Conservation (phyloP, 805 yeast species). For the Zygoascus biomembranicola region DNA sequence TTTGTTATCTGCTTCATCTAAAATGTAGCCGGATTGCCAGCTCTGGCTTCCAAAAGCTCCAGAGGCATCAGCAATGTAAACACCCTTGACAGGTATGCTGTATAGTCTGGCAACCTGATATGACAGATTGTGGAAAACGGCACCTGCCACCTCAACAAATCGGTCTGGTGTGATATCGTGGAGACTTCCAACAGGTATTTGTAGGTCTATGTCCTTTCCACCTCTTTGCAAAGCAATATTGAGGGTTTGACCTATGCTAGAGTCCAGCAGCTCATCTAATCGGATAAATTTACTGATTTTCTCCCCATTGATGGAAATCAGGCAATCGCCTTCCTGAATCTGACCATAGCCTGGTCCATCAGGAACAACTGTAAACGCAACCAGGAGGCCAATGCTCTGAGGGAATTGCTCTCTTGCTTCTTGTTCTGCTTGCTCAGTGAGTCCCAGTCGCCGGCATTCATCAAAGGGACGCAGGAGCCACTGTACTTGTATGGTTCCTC, state of each 20-base stretch:
- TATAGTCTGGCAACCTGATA: slow-evolving; percentile 84
- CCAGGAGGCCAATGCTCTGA: slow-evolving; percentile 66
- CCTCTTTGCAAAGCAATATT: slow-evolving; percentile 63
- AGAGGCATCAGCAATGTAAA: slow-evolving; percentile 66
- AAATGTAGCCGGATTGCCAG: slow-evolving; percentile 69
- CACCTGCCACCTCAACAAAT: slow-evolving; percentile 78
- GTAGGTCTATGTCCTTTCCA: slow-evolving; percentile 47
- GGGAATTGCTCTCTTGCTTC: slow-evolving; percentile 64
- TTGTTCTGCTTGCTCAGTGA: slow-evolving; percentile 65
- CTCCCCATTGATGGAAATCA: slow-evolving; percentile 62
- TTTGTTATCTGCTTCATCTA: slow-evolving; percentile 67
- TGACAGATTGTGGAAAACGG: slow-evolving; percentile 74
- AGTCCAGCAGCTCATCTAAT: slow-evolving; percentile 79
- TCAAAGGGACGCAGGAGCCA: slow-evolving; percentile 85
- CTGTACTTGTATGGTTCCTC: slow-evolving; percentile 90
- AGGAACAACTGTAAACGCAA: slow-evolving; percentile 74
- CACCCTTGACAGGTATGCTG: slow-evolving; percentile 80
- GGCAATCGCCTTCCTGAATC: slow-evolving; percentile 78
- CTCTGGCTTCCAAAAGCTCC: slow-evolving; percentile 51
- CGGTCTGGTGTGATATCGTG: slow-evolving; percentile 78
- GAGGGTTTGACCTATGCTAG: slow-evolving; percentile 51
- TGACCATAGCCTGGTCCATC: slow-evolving; percentile 73
- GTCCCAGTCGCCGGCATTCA: slow-evolving; percentile 81
- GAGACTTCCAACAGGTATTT: slow-evolving; percentile 59
- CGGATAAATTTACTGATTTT: slow-evolving; percentile 61